Evolutionary conservation across 2,329 filamentous ascomycete genomes (phyloP).

Genomic region (Phyllosticta citriasiana): DNA sequence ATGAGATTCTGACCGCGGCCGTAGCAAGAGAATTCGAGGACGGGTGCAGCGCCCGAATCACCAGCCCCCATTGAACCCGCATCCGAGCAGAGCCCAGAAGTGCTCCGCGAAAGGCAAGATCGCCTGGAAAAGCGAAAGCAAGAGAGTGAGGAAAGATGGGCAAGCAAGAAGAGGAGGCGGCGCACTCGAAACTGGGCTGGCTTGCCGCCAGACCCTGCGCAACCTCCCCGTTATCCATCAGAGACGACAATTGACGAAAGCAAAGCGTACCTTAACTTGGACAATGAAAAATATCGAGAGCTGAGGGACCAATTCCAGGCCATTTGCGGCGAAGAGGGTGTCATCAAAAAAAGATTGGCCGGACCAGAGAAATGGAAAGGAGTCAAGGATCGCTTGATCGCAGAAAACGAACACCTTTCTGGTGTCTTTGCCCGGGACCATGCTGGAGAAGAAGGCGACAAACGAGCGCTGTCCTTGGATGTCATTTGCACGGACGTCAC

Average conservation of each 20-base stretch:
- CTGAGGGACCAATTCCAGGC: constrained; percentile 57
- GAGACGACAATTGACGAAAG: constrained; percentile 75
- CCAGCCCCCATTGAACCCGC: not conserved
- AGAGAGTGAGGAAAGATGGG: constrained; percentile 54
- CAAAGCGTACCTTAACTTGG: constrained; percentile 57
- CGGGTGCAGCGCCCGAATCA: not conserved
- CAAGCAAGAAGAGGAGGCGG: constrained; percentile 55
- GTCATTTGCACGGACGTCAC: constrained; percentile 74
- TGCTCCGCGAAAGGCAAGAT: constrained; percentile 44
- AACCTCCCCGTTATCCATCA: constrained; percentile 65
- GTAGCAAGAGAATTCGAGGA: not conserved
- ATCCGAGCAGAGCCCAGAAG: constrained; percentile 34
- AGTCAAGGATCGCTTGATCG: constrained; percentile 57
- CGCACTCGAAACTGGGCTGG: constrained; percentile 59
- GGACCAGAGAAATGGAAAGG: constrained; percentile 65
- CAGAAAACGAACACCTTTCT: constrained; percentile 54
- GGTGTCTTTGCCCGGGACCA: constrained; percentile 45
- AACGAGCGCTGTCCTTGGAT: constrained; percentile 61
- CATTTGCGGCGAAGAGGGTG: constrained; percentile 57
- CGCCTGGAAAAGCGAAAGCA: constrained; percentile 45
- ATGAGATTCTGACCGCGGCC: not conserved
- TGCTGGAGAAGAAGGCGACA: constrained; percentile 20
- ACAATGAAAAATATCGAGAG: constrained; percentile 52
- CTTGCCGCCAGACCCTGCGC: constrained; percentile 56
- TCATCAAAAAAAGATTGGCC: constrained; percentile 67